These are phyloP conservation scores for Pholiota microspora DNA, from an alignment of 768 basidiomycete genomes.

Conservation along the genomic window DNA sequence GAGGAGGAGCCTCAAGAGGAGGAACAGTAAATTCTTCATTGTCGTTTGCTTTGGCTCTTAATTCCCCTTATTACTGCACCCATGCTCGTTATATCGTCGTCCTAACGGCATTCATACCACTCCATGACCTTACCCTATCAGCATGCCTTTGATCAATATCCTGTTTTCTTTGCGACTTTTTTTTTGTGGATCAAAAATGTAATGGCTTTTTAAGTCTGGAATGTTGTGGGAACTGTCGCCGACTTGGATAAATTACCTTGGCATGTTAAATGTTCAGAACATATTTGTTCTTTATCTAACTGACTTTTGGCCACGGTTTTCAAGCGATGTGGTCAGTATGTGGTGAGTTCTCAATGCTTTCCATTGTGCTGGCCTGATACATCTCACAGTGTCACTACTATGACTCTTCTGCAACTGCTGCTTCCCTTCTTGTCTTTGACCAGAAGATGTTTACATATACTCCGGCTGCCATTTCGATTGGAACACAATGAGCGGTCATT, in stretches of 20 bases:
- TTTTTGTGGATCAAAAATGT: conserved; percentile 32
- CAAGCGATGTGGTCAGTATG: too few relatives aligned
- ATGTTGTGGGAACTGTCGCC: conserved; percentile 6
- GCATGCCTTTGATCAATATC: conserved; percentile 36
- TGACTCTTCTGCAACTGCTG: neutral
- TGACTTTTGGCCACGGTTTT: too few relatives aligned
- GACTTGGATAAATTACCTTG: neutral
- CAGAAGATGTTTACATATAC: too few relatives aligned
- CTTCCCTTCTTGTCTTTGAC: too few relatives aligned
- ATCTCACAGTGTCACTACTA: neutral
- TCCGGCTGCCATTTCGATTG: too few relatives aligned
- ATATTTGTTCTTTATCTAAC: too few relatives aligned
- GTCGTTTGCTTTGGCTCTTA: conserved; percentile 12
- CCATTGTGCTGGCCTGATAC: neutral
- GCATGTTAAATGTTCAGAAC: too few relatives aligned
- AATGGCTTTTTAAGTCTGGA: conserved; percentile 21
- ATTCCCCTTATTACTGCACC: conserved; percentile 14
- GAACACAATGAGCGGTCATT: too few relatives aligned
- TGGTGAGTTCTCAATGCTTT: neutral
- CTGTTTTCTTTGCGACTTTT: conserved; percentile 21
- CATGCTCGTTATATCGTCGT: conserved; percentile 1
- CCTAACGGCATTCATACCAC: conserved; percentile 14
- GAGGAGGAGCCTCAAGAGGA: conserved; percentile 77
- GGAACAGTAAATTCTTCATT: conserved; percentile 36
- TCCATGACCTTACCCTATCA: conserved; percentile 30